Evolutionary conservation across 441 rosid genomes (phyloP).

Genomic region (Aleurites moluccanus): DNA sequence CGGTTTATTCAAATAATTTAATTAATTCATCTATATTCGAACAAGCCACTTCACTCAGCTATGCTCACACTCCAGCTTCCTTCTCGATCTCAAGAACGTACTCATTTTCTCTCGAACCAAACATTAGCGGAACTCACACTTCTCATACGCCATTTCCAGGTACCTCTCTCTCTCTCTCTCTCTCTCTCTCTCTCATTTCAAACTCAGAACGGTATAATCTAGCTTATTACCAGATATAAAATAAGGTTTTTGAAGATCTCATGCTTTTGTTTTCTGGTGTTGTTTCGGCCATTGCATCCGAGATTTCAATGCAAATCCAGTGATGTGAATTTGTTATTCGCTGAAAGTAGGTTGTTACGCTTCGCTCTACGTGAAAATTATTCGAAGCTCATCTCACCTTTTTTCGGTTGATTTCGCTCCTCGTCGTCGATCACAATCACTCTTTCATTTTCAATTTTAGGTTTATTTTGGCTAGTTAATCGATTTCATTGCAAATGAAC

Average conservation of each 20-base stretch:
- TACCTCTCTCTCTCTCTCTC: background rate
- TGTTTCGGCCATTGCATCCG: background rate
- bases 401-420: background rate
- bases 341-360: constrained; percentile 2
- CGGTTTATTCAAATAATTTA: too few relatives aligned
- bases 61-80: background rate
- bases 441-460: background rate
- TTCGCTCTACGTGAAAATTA: background rate
- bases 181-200: background rate
- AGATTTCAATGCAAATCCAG: background rate
- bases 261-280: background rate
- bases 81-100: background rate
- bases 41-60: background rate
- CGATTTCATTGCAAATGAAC: background rate
- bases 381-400: background rate
- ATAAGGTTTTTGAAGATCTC: background rate
- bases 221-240: background rate
- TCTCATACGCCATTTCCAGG: background rate
- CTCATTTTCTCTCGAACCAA: background rate
- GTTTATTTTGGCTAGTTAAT: background rate
- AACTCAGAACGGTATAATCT: background rate
- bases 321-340: background rate
- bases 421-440: background rate
- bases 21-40: background rate
- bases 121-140: background rate